Conservation (phyloP, 768 basidiomycete genomes). For the Tylopilus subfusipes region DNA sequence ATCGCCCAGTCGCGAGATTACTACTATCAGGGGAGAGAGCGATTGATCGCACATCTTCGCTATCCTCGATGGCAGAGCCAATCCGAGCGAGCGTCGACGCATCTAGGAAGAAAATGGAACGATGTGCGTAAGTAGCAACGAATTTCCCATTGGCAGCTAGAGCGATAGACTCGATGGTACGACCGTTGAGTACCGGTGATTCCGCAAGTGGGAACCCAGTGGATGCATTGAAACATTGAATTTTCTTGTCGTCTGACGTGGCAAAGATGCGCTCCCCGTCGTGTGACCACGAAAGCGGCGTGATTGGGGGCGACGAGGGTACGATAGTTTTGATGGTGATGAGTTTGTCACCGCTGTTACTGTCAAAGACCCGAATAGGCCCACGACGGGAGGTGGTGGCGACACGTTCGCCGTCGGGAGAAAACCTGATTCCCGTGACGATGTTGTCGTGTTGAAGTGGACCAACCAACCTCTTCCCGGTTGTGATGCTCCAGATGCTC, state of each 20-base stretch:
- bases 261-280: background rate
- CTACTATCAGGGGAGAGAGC: background rate
- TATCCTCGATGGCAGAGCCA: background rate
- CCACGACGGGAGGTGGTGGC: background rate
- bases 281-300: background rate
- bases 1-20: background rate
- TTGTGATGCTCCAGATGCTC: background rate
- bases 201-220: background rate
- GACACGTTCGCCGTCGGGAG: background rate
- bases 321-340: background rate
- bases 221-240: background rate
- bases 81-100: background rate
- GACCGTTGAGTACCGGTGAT: background rate
- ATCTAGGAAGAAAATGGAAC: background rate
- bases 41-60: background rate
- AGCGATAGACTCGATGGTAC: background rate
- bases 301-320: background rate
- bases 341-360: background rate
- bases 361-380: background rate
- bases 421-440: background rate
- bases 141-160: background rate
- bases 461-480: background rate
- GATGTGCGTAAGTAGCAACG: background rate
- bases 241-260: background rate
- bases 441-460: background rate